Base-by-base conservation (phyloP, 108 stramenopile species). In the Nitzschia sp. region DNA sequence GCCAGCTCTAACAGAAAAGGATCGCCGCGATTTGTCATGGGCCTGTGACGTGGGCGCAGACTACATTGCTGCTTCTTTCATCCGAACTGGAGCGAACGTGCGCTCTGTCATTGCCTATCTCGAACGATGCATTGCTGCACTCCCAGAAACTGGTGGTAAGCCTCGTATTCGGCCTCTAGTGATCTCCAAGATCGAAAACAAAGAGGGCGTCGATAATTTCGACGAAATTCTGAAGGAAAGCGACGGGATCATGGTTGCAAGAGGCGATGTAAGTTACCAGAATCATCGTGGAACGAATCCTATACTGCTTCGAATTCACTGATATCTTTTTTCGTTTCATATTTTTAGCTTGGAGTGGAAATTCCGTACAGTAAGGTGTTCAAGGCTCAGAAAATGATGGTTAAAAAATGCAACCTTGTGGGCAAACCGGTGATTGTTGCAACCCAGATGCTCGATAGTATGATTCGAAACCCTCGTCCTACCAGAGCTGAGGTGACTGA, bases 401-500 rank as follows among this genome's bases (percentile, higher is more conserved):
- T 93, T 48, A 63, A 77, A 25, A 76, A 77, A 63, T 88, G 86
- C 65, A 91, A 91, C 65, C 60, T 68, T 27, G 78, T 58, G 22
- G 88, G 93, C 0, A 94, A 93, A 67, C 87, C 90, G 22, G 92
- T 92, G 13, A 86, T 96, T 72, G 89, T 87, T 15, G 96, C 96
- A 11, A 96, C 96, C 46, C 96, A 94, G 75, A 91, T 94, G 93
- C 76, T 95, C 32, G 94, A 95, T 56, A 82, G 80, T 25, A 97
- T 97, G 96, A 89, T 86, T 71, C 77, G 78, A 53, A 93, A 85
- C 76, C 96, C 82, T 61, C 85, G 93, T 22, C 96, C 96, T 1
- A 95, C 96, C 0, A 88, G 96, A 15, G 96, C 96, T 2, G 96
- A 97, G 71, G 93, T 93, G 30, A 86, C 94, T 2, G 96, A 97